A percentile compares a stretch with the other conserved stretches of the same genome.
These are phyloP conservation scores for Amanita jacksonii DNA, from an alignment of 768 basidiomycete genomes.

Conservation along the genomic window DNA sequence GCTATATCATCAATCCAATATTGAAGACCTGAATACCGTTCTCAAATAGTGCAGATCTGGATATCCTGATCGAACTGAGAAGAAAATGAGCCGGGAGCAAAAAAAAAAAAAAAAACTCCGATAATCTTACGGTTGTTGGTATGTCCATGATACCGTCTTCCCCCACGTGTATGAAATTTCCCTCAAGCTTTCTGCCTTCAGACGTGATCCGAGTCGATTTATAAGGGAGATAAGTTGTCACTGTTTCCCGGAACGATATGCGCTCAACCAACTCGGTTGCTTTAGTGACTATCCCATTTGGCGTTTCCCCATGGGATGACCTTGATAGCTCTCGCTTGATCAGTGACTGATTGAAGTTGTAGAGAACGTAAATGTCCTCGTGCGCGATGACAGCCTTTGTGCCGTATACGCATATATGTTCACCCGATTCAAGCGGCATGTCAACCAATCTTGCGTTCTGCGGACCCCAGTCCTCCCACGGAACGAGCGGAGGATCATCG, in stretches of 20 bases:
- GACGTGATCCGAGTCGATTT: not conserved
- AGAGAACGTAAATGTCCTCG: not conserved
- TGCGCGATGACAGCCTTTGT: conserved; percentile 26
- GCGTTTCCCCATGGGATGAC: not conserved
- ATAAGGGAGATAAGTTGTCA: conserved; percentile 2
- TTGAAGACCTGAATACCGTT: no score
- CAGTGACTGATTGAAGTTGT: conserved; percentile 9
- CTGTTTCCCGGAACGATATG: not conserved
- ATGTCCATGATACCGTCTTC: conserved; percentile 1
- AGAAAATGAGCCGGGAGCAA: not conserved
- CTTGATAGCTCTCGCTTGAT: conserved; percentile 2
- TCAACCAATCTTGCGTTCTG: conserved; percentile 33
- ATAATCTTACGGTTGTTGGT: not conserved
- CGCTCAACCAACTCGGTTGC: not conserved
- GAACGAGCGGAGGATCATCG: conserved; percentile 4
- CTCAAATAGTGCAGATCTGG: no score
- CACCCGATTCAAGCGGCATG: conserved; percentile 25
- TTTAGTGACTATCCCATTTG: not conserved
- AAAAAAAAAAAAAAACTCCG: not conserved
- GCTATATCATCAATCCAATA: no score
- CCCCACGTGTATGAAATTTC: not conserved
- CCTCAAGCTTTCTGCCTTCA: not conserved
- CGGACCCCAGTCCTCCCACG: conserved; percentile 48
- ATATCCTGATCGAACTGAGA: not conserved
- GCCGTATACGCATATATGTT: conserved; percentile 52